Evolutionary conservation across 345 rosid species (phyloP).

Genomic region (Eucalyptus cloeziana): DNA sequence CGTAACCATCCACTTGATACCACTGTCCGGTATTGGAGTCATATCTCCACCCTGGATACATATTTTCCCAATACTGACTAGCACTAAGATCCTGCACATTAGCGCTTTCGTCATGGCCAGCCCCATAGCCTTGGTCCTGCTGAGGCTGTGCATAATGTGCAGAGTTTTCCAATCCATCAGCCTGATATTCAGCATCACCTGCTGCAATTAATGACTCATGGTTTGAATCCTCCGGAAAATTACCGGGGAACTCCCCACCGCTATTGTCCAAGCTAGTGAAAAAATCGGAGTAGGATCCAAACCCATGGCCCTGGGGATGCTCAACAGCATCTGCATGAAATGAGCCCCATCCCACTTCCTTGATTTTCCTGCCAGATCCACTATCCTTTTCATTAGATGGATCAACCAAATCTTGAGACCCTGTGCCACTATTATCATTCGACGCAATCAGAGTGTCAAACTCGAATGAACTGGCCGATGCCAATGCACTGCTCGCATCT

Average conservation of each 20-base stretch:
- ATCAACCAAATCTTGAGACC: constrained; percentile 17
- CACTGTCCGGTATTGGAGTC: constrained; percentile 71
- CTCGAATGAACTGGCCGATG: constrained; percentile 4
- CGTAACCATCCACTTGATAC: constrained; percentile 56
- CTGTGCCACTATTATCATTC: not conserved
- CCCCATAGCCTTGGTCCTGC: constrained; percentile 18
- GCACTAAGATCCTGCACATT: constrained; percentile 37
- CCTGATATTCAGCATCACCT: constrained; percentile 4
- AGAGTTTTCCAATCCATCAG: constrained; percentile 16
- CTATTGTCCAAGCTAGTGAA: constrained; percentile 38
- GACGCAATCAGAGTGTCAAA: constrained; percentile 1
- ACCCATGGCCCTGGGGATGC: constrained; percentile 33
- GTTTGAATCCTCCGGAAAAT: constrained; percentile 11
- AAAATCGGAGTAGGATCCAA: constrained; percentile 73
- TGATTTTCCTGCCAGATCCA: constrained; percentile 40
- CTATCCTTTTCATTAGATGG: not conserved
- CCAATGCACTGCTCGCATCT: not conserved
- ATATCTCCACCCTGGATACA: constrained; percentile 89
- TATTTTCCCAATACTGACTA: constrained; percentile 62
- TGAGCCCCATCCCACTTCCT: constrained; percentile 86
- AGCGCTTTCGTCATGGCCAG: constrained; percentile 8
- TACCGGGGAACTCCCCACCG: constrained; percentile 23
- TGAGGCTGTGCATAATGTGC: constrained; percentile 18
- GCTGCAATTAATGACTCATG: not conserved
- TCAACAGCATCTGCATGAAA: constrained; percentile 44